phyloP scores from a whole-genome alignment of 176 grass and related monocot genomes.

The Hordeum vulgare region MorexV3_pseudomolecules_assembly NC_058523.1:334629459-334629958 shows the following conservation, averaged over 20 bases:
- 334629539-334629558: background rate
- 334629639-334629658: background rate
- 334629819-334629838: background rate
- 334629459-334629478: background rate
- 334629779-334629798: background rate
- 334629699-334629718: background rate
- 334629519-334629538: background rate
- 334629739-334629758: background rate
- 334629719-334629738: background rate
- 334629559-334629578: background rate
- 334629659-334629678: background rate
- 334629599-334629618: background rate
- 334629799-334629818: background rate
- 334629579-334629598: background rate
- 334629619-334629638: background rate
- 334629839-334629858: background rate
- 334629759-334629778: background rate
- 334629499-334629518: background rate
- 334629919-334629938: too few species aligned
- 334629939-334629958: too few species aligned
- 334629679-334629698: background rate
- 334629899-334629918: too few species aligned
- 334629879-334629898: background rate
- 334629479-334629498: background rate
- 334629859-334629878: background rate